Percentiles rank a stretch among this genome's conserved stretches.
phyloP scores from a whole-genome alignment of 2,329 filamentous ascomycete species.

The Aschersonia sp. region DNA sequence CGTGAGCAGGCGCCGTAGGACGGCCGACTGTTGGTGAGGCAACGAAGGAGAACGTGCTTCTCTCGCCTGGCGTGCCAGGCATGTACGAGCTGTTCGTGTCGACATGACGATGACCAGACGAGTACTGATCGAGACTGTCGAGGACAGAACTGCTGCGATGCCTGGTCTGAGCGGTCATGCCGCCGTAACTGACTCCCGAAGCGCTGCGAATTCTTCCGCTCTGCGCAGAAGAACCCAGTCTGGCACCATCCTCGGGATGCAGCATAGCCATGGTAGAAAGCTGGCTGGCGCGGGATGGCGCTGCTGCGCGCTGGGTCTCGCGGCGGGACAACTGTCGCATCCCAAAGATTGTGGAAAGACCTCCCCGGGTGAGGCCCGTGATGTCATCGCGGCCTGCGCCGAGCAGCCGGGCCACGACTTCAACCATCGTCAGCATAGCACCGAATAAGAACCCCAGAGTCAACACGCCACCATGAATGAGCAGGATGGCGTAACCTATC shows the following conservation, averaged over 20 bases:
- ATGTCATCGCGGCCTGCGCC: conserved; percentile 69
- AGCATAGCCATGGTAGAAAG: conserved; percentile 74
- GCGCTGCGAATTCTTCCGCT: conserved; percentile 43
- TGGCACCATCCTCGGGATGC: conserved; percentile 45
- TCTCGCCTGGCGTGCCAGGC: conserved; percentile 59
- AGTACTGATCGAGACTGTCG: conserved; percentile 33
- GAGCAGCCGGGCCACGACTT: conserved; percentile 68
- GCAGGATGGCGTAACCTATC: conserved; percentile 84
- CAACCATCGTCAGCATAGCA: conserved; percentile 76
- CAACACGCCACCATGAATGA: conserved; percentile 73
- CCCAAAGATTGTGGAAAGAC: conserved; percentile 79
- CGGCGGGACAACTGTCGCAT: conserved; percentile 77
- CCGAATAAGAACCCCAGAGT: conserved; percentile 90
- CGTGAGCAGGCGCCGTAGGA: conserved; percentile 28
- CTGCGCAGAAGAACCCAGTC: conserved; percentile 40
- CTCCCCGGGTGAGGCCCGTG: conserved; percentile 59
- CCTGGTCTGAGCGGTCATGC: conserved; percentile 26
- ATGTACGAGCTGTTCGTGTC: conserved; percentile 51
- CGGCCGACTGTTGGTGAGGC: conserved; percentile 38
- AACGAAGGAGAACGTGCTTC: conserved; percentile 59
- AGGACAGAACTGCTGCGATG: conserved; percentile 41
- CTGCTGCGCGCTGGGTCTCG: conserved; percentile 41
- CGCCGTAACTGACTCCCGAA: conserved; percentile 43
- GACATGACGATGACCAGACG: conserved; percentile 29
- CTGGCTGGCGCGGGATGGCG: conserved; percentile 62